Evolutionary conservation across 768 basidiomycete species (phyloP).

Genomic region (Mycena vitilis): DNA sequence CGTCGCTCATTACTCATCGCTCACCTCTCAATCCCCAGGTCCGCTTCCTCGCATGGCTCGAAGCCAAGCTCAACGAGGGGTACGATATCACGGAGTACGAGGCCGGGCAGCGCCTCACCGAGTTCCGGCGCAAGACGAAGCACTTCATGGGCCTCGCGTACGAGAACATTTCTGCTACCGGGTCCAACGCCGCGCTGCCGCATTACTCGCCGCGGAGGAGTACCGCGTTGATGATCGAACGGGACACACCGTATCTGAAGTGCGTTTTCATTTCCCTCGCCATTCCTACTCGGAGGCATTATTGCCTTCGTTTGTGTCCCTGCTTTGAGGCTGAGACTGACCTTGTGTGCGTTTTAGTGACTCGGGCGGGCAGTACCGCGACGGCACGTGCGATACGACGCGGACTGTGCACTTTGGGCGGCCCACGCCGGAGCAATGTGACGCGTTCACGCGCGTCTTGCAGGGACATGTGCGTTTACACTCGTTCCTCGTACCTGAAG

Average conservation of each 20-base stretch:
- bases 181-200: slow-evolving; percentile 92
- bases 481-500: slow-evolving; percentile 8
- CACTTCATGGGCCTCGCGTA: slow-evolving; percentile 89
- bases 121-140: slow-evolving; percentile 77
- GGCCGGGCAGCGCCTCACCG: slow-evolving; percentile 85
- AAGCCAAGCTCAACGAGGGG: slow-evolving; percentile 78
- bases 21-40: slow-evolving; percentile 50
- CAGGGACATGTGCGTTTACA: slow-evolving; percentile 88
- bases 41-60: slow-evolving; percentile 92
- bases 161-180: slow-evolving; percentile 89
- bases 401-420: slow-evolving; percentile 88
- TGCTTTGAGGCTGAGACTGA: slow-evolving; percentile 29
- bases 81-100: slow-evolving; percentile 93
- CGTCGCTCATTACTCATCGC: slow-evolving; percentile 19
- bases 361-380: slow-evolving; percentile 90
- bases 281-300: neutral
- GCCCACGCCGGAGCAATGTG: slow-evolving; percentile 86
- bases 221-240: slow-evolving; percentile 78
- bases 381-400: slow-evolving; percentile 91
- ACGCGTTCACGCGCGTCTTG: slow-evolving; percentile 93
- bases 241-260: slow-evolving; percentile 90
- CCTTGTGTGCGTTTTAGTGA: slow-evolving; percentile 63
- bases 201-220: slow-evolving; percentile 88
- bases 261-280: slow-evolving; percentile 49
- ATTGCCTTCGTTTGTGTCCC: slow-evolving; percentile 19